Percentiles rank a stretch among this genome's conserved stretches.
Evolutionary conservation across 805 yeast genomes (phyloP).

Genomic region (Osmozyma mogii): DNA sequence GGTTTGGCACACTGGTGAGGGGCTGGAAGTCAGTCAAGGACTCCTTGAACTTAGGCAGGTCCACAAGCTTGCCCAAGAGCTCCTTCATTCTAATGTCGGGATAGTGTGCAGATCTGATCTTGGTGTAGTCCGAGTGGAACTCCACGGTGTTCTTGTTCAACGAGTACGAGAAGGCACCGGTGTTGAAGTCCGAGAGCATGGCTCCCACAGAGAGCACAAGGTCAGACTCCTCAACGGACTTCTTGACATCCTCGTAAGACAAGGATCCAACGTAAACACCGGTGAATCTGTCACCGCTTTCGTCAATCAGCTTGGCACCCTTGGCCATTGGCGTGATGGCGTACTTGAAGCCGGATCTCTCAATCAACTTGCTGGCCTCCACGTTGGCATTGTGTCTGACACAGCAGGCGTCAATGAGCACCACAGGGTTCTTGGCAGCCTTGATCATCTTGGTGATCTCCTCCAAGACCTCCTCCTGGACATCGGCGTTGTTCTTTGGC

Average conservation of each 20-base stretch:
- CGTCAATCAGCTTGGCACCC: slow-evolving; percentile 13
- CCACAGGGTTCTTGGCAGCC: slow-evolving; percentile 13
- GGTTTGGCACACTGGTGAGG: no score
- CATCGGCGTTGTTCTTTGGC: slow-evolving; percentile 8
- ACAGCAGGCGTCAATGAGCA: slow-evolving; percentile 16
- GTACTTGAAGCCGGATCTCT: slow-evolving; percentile 12
- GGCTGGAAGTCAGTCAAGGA: slow-evolving; percentile 9
- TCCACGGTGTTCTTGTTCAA: slow-evolving; percentile 17
- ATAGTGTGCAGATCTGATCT: slow-evolving; percentile 12
- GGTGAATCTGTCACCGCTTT: slow-evolving; percentile 12
- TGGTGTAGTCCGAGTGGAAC: slow-evolving; percentile 17
- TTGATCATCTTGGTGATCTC: slow-evolving; percentile 4
- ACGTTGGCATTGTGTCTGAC: slow-evolving; percentile 13
- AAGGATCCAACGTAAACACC: slow-evolving; percentile 19
- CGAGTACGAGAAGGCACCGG: slow-evolving; percentile 17
- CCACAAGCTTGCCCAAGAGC: slow-evolving; percentile 7
- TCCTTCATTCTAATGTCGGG: slow-evolving; percentile 16
- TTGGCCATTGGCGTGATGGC: slow-evolving; percentile 20
- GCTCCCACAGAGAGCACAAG: slow-evolving; percentile 18
- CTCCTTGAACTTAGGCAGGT: slow-evolving; percentile 4
- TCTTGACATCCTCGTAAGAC: slow-evolving; percentile 16
- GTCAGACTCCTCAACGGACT: slow-evolving; percentile 15
- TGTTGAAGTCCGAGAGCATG: slow-evolving; percentile 16
- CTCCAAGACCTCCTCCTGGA: slow-evolving; percentile 10
- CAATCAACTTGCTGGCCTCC: slow-evolving; percentile 13